A percentile compares a stretch with the other conserved stretches of the same genome.
These are phyloP conservation scores for Glycine soja DNA, from an alignment of 306 rosid species.

Conservation along the genomic window DNA sequence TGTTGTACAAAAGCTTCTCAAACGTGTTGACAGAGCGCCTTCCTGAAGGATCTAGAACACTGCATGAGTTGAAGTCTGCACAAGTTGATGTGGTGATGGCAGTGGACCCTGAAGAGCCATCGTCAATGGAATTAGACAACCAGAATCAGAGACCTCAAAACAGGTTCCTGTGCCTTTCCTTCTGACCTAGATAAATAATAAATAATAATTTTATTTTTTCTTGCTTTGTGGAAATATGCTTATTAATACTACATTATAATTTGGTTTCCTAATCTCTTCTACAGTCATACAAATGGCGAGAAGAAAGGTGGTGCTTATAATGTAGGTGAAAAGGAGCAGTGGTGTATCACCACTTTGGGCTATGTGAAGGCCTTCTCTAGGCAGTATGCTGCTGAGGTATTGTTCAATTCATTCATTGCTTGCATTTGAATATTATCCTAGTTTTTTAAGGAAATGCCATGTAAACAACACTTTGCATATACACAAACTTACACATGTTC, in stretches of 20 bases:
- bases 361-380: conserved; percentile 96
- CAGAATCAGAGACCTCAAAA: conserved; percentile 68
- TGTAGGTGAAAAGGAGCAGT: conserved; percentile 93
- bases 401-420: conserved; percentile 31
- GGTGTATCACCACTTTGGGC: conserved; percentile 93
- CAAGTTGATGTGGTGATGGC: conserved; percentile 67
- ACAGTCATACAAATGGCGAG: conserved; percentile 82
- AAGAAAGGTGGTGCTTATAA: conserved; percentile 59
- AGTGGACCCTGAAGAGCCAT: conserved; percentile 77
- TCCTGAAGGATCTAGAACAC: conserved; percentile 69
- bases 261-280: conserved; percentile 38
- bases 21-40: conserved; percentile 79
- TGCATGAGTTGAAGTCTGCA: conserved; percentile 69
- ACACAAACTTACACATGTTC: not conserved
- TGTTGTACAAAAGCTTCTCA: conserved; percentile 79
- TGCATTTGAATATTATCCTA: conserved; percentile 13
- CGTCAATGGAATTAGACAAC: conserved; percentile 84
- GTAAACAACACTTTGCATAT: conserved; percentile 7
- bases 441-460: conserved; percentile 10
- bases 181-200: not conserved
- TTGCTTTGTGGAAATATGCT: conserved; percentile 9
- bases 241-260: conserved; percentile 20
- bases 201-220: not conserved
- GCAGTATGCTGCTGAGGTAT: conserved; percentile 98
- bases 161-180: conserved; percentile 60